Evolutionary conservation across 2,329 filamentous ascomycete genomes (phyloP), one percentile per base, ranked within the genome.

Genomic region (Ophiocordyceps camponoti-saundersi): DNA sequence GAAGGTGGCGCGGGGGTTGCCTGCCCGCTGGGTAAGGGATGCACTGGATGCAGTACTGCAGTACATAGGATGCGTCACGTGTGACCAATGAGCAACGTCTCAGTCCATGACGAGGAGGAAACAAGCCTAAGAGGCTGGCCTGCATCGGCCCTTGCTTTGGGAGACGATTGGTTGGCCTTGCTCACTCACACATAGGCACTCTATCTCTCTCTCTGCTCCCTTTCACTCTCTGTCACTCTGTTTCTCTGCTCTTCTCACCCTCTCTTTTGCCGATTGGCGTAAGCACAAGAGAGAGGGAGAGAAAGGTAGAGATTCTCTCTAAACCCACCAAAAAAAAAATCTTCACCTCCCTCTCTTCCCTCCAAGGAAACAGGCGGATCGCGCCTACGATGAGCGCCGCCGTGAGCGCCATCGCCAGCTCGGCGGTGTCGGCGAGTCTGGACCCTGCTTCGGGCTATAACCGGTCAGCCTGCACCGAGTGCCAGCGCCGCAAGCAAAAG

Each of bases 401-500:
- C 26, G 13, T 20, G 20, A 29, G 16, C 23, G 29, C 18, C 16
- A 26, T 18, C 16, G 18, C 23, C 11, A 23, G 39, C 13, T 22
- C 29, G 26, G 12, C 26, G 11, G 15, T 18, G 36, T 22, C 47
- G 15, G 32, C 43, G 4, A 36, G 32, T 3, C 21, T 42, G 20
- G 48, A 49, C 39, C 18, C 21, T 6, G 13, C 44, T 7, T 39
- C 48, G 22, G 50, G 49, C 13, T 53, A 56, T 46, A 53, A 57
- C 48, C 58, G 59, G 46, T 56, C 59, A 16, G 65, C 67, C 46
- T 70, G 67, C 55, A 65, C 63, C 32, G 66, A 69, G 53, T 70
- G 62, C 45, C 60, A 65, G 51, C 60, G 62, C 39, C 56, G 62
- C 46, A 65, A 65, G 53, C 62, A 65, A 55, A 65, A 64, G 56